Evolutionary conservation across 148 eudicot genomes (phyloP).

Genomic region (Fagopyrum homotropicum): DNA sequence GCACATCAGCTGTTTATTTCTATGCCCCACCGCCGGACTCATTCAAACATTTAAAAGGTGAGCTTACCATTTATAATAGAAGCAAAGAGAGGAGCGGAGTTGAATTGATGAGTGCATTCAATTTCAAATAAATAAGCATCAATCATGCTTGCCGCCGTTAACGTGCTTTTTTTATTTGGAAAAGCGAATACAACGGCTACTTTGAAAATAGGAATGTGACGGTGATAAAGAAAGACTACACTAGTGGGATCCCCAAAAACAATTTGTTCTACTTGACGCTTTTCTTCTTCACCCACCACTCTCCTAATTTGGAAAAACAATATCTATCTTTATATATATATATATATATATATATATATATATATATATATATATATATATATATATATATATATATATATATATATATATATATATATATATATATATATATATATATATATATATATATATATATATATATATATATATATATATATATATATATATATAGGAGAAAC

Average conservation of each 20-base stretch:
- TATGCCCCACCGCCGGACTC: background rate
- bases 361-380: no score
- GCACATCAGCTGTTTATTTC: background rate
- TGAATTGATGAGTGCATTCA: background rate
- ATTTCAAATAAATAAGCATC: no score
- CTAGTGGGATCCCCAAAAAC: background rate
- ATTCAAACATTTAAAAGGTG: background rate
- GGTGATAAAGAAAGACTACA: background rate
- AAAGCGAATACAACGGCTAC: conserved; percentile 30
- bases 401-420: no score
- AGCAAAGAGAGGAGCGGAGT: conserved; percentile 15
- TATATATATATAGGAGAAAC: no score
- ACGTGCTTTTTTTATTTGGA: conserved; percentile 1
- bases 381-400: no score
- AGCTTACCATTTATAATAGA: background rate
- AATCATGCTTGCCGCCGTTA: background rate
- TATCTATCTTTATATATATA: no score
- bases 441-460: no score
- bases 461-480: no score
- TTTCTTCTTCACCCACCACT: no score
- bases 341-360: no score
- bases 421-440: no score
- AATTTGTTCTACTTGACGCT: background rate
- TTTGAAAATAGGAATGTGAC: conserved; percentile 19
- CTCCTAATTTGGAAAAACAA: no score